Conservation (phyloP, 352 stramenopile genomes). For the Peronosclerospora sorghi region DNA sequence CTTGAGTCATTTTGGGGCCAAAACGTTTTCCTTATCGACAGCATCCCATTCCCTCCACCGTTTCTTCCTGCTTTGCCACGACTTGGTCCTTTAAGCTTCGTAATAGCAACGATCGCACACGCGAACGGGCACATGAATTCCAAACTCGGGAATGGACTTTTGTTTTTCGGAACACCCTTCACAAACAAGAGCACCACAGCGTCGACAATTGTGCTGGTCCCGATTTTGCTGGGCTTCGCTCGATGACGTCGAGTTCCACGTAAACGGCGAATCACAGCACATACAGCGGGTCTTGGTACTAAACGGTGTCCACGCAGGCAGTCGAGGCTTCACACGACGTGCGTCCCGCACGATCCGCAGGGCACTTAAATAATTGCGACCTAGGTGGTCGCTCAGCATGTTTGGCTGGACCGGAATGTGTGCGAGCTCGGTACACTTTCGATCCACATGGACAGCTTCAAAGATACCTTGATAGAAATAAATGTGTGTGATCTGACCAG, state of each 20-base stretch:
- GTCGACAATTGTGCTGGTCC: slow-evolving; percentile 86
- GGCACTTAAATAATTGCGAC: slow-evolving; percentile 68
- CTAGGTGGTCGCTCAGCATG: slow-evolving; percentile 79
- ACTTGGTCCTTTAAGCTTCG: slow-evolving; percentile 50
- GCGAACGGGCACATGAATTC: slow-evolving; percentile 75
- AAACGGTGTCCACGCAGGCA: slow-evolving; percentile 69
- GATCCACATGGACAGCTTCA: slow-evolving; percentile 71
- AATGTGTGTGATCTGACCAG: slow-evolving; percentile 61
- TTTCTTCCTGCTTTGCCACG: no score
- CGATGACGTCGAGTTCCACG: slow-evolving; percentile 84
- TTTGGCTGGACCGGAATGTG: slow-evolving; percentile 79
- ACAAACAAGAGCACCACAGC: slow-evolving; percentile 69
- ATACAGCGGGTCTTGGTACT: slow-evolving; percentile 79
- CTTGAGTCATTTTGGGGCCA: no score
- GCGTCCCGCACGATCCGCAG: slow-evolving; percentile 70
- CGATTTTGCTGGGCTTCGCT: slow-evolving; percentile 82
- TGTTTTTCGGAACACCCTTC: slow-evolving; percentile 79
- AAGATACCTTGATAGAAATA: slow-evolving; percentile 76
- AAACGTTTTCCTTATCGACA: no score
- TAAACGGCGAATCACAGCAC: slow-evolving; percentile 83
- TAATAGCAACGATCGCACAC: slow-evolving; percentile 84
- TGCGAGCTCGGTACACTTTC: slow-evolving; percentile 53
- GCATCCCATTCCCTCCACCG: no score
- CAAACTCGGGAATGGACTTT: slow-evolving; percentile 77
- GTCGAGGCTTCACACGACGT: slow-evolving; percentile 34